Evolutionary conservation across 2,329 filamentous ascomycete genomes (phyloP).

Genomic region (Eurotiales sp.): DNA sequence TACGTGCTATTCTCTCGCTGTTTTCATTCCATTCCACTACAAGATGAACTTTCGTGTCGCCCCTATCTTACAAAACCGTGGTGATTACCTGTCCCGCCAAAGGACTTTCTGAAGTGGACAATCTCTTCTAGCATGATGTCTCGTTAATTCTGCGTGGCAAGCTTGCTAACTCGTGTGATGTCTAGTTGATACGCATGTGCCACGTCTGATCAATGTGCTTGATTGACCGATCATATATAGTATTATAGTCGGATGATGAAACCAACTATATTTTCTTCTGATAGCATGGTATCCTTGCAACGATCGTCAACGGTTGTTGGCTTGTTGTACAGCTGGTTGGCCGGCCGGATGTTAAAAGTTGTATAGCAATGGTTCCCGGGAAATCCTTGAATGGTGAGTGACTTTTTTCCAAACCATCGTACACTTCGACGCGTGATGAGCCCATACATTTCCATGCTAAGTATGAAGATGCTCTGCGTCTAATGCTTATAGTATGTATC

Average conservation of each 20-base stretch:
- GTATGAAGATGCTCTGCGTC: constrained; percentile 51
- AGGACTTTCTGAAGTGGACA: constrained; percentile 51
- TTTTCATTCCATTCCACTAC: constrained; percentile 19
- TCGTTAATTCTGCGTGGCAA: constrained; percentile 9
- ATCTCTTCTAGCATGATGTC: constrained; percentile 8
- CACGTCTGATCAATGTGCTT: background rate
- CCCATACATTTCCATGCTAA: constrained; percentile 60
- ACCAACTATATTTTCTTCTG: constrained; percentile 12
- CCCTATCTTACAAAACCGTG: constrained; percentile 58
- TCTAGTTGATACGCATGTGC: background rate
- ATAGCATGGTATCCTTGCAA: background rate
- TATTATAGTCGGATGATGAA: constrained; percentile 47
- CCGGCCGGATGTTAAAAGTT: too few relatives aligned
- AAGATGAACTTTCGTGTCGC: constrained; percentile 61
- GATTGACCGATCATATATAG: constrained; percentile 38
- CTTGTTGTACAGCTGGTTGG: too few relatives aligned
- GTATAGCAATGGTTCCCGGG: too few relatives aligned
- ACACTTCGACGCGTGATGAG: constrained; percentile 46
- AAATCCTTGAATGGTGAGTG: constrained; percentile 1
- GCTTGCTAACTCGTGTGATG: constrained; percentile 23
- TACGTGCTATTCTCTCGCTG: background rate
- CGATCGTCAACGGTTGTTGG: background rate
- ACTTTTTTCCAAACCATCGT: background rate
- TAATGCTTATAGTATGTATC: constrained; percentile 43
- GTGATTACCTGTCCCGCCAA: constrained; percentile 62